Base-by-base conservation (phyloP, 2,329 filamentous ascomycete genomes). In the Dactylonectria macrodidyma region DNA sequence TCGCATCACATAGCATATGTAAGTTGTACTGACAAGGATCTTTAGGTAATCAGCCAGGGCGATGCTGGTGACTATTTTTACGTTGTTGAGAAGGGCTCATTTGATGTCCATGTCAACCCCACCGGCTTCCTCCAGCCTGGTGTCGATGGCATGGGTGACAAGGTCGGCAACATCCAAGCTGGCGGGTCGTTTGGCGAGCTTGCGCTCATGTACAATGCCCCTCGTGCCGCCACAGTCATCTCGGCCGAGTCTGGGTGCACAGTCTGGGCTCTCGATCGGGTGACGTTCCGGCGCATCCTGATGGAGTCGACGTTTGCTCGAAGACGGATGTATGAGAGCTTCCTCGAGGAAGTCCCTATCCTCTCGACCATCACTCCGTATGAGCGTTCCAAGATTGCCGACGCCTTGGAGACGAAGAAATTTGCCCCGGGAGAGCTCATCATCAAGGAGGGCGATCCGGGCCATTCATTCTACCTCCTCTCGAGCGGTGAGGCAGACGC, bases 271-370 rank as follows among this genome's bases (percentile, higher is more conserved):
- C 87, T 99, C 58, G 96, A 99, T 79, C 94, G 96, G 60, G 88
- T 98, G 70, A 99, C 96, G 10, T 99, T 99, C 88, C 94, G 96
- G 75, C 93, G 96, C 68, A 98, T 99, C 72, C 87, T 99, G 70
- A 98, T 99, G 95, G 95, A 98, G 83, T 97, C 94, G 46, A 97
- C 96, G 3, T 98, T 98, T 84, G 94, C 97, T 76, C 93, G 95
- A 64, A 92, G 96, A 75, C 93, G 95, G 77, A 95, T 98, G 91
- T 98, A 98, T 82, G 96, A 99, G 83, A 94, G 91, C 74, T 98
- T 99, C 86, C 87, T 99, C 24, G 95, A 97, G 80, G 95, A 97
- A 79, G 96, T 98, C 2, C 94, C 94, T 0, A 87, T 98, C 34
- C 89, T 99, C 30, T 88, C 92, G 3, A 91, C 90, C 24, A 88